Conservation (phyloP, 768 basidiomycete species). For the Lentinula sp. region DNA sequence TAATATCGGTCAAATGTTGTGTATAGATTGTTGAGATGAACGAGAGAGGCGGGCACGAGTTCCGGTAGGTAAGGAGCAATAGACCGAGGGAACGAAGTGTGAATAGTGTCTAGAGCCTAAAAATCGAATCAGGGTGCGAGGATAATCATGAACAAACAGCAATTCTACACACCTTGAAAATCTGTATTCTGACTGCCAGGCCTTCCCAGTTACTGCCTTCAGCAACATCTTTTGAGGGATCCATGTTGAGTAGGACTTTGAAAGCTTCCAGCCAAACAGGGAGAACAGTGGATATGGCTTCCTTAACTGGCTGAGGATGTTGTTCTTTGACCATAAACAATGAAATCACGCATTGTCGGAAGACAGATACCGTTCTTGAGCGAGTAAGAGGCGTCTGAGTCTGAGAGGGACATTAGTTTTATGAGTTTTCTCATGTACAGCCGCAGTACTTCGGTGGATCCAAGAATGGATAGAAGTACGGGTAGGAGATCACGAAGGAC, state of each 20-base stretch:
- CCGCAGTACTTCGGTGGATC: conserved; percentile 57
- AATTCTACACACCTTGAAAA: conserved; percentile 63
- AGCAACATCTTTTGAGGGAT: conserved; percentile 57
- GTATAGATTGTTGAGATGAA: conserved; percentile 54
- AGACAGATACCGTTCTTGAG: conserved; percentile 80
- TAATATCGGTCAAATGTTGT: conserved; percentile 60
- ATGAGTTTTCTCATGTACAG: neutral
- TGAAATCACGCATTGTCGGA: conserved; percentile 83
- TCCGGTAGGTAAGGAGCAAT: conserved; percentile 58
- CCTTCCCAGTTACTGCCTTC: conserved; percentile 71
- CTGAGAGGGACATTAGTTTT: conserved; percentile 22
- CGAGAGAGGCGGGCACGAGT: conserved; percentile 52
- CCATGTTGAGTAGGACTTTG: conserved; percentile 61
- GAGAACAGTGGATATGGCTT: conserved; percentile 73
- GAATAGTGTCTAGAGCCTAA: conserved; percentile 75
- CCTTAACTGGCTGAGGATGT: conserved; percentile 80
- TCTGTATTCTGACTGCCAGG: conserved; percentile 70
- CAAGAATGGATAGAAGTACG: conserved; percentile 75
- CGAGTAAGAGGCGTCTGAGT: conserved; percentile 77
- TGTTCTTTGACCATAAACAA: conserved; percentile 95
- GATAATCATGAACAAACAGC: neutral
- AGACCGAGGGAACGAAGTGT: conserved; percentile 75
- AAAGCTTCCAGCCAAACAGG: conserved; percentile 94
- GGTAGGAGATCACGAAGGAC: conserved; percentile 87
- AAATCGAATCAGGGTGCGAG: neutral